A percentile compares a stretch with the other conserved stretches of the same genome.
Evolutionary conservation across 441 rosid genomes (phyloP).

Genomic region (Metrosideros polymorpha): DNA sequence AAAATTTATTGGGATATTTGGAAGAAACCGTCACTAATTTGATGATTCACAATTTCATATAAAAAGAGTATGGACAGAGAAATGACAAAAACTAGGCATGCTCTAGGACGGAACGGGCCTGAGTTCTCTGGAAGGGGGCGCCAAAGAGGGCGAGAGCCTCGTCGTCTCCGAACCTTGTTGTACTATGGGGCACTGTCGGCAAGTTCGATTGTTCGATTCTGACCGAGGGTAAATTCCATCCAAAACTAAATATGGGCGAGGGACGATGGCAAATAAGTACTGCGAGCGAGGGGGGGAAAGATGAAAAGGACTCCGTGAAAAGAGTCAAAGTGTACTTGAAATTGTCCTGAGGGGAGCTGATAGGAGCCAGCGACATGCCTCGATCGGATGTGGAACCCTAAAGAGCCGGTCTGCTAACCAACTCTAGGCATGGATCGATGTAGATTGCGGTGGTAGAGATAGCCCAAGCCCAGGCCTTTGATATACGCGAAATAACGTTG

Average conservation of each 20-base stretch:
- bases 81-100: not conserved
- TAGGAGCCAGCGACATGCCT: not conserved
- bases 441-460: not conserved
- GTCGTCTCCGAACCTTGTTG: fast-evolving
- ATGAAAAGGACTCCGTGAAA: not conserved
- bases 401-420: not conserved
- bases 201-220: fast-evolving
- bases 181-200: fast-evolving
- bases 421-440: not conserved
- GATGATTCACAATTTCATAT: not conserved
- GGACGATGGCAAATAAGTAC: not conserved
- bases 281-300: not conserved
- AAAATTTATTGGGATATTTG: not conserved
- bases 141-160: not conserved
- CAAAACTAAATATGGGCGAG: not conserved
- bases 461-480: not conserved
- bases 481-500: too few species aligned
- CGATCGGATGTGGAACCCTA: not conserved
- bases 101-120: not conserved
- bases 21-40: not conserved
- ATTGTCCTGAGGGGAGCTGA: not conserved
- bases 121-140: not conserved
- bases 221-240: not conserved
- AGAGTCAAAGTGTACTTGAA: not conserved
- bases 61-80: not conserved